Evolutionary conservation across 75 land plant species (phyloP), one percentile per base, ranked within the genome.

Genomic region (Ceratopteris richardii): DNA sequence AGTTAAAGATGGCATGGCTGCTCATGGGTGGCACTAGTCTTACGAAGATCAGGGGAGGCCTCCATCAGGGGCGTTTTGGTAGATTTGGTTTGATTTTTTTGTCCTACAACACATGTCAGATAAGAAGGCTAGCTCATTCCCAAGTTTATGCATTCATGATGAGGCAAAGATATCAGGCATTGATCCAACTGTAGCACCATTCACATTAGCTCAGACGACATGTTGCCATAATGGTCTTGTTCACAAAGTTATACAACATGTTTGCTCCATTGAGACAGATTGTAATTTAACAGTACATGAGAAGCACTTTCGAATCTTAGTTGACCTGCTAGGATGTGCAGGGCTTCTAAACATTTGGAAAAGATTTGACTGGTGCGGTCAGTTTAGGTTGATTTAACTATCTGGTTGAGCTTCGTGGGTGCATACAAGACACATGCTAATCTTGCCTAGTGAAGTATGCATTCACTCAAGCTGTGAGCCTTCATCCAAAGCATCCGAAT

Each of bases 231-330:
- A 63, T 19, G 74, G 77, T 5, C 51, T 69, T 23, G 65, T 75
- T 31, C 67, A 72, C 13, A 51, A 44, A 31, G 82, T 76, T 3
- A 72, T 54, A 42, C 44, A 43, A 12, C 64, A 76, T 17, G 76
- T 72, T 78, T 55, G 54, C 26, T 60, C 69, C 36, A 79, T 83
- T 73, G 41, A 57, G 27, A 46, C 3, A 5, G 73, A 72, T 29
- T 57, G 30, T 31, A 60, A 50, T 1, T 20, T 70, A 0, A 14
- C 5, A 7, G 77, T 77, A 13, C 77, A 74, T 24, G 31, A 54
- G 1, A 70, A 79, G 52, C 86, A 79, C 60, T 83, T 78, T 28
- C 60, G 72, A 33, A 75, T 75, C 61, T 72, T 78, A 82, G 78
- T 73, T 23, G 68, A 62, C 54, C 65, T 83, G 60, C 36, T 83